phyloP scores from a whole-genome alignment of 2,329 filamentous ascomycete species.

The Trichoderma semiorbis region DNA sequence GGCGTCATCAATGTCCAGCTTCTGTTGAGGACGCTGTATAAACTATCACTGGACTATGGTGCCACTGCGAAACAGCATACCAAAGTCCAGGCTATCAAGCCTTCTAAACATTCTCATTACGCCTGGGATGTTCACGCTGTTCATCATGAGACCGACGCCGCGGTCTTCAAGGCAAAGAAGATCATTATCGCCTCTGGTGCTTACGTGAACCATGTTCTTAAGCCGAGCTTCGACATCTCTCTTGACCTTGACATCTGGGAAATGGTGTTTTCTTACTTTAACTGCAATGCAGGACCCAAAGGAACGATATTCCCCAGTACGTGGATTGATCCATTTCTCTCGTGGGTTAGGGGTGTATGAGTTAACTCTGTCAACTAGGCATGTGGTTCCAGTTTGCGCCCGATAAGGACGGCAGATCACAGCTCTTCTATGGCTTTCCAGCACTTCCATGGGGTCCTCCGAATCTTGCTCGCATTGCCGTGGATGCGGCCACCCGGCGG shows the following conservation, averaged over 20 bases:
- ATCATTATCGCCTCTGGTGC: not conserved
- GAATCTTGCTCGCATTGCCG: not conserved
- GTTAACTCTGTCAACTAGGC: not conserved
- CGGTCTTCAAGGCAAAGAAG: not conserved
- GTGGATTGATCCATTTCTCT: not conserved
- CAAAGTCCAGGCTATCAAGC: not conserved
- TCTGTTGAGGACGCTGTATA: not conserved
- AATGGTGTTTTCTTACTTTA: not conserved
- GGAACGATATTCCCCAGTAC: not conserved
- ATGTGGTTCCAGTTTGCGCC: not conserved
- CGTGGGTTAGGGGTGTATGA: not conserved
- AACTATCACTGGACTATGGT: not conserved
- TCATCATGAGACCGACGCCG: not conserved
- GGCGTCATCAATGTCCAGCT: not conserved
- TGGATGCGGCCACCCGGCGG: not conserved
- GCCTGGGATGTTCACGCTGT: not conserved
- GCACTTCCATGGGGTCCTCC: not conserved
- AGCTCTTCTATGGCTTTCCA: not conserved
- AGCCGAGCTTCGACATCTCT: not conserved
- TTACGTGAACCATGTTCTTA: not conserved
- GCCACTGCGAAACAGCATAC: not conserved
- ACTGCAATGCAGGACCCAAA: not conserved
- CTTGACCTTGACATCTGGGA: not conserved
- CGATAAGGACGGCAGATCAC: not conserved
- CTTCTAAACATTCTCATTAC: not conserved